These are phyloP conservation scores for Picea mariana DNA, from an alignment of 83 land plant genomes.

Conservation along the genomic window DNA sequence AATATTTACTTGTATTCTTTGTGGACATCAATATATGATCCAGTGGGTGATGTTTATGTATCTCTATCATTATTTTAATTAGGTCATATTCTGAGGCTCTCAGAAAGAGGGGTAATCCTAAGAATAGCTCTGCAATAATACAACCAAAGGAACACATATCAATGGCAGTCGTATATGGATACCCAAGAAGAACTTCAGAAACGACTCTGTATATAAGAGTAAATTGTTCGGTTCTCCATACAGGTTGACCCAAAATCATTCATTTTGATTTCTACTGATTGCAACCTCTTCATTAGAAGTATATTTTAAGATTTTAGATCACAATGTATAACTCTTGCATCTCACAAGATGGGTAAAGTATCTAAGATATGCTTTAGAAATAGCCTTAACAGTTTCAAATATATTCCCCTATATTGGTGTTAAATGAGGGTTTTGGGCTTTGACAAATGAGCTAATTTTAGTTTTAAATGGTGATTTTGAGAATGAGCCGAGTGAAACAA, in stretches of 20 bases:
- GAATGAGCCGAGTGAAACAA: too few relatives aligned
- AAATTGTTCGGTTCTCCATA: slow-evolving; percentile 81
- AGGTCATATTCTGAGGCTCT: too few relatives aligned
- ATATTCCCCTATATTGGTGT: slow-evolving; percentile 74
- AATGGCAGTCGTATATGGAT: slow-evolving; percentile 44
- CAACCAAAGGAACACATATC: too few relatives aligned
- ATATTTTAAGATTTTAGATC: slow-evolving; percentile 98
- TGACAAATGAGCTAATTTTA: too few relatives aligned
- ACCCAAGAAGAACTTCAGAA: slow-evolving; percentile 98
- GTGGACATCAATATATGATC: too few relatives aligned
- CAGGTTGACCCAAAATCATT: slow-evolving; percentile 99
- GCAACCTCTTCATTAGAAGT: slow-evolving; percentile 68
- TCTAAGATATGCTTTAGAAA: slow-evolving; percentile 87
- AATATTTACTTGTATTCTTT: too few relatives aligned
- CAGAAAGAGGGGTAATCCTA: too few relatives aligned
- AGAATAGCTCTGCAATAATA: too few relatives aligned
- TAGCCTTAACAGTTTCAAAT: slow-evolving; percentile 64
- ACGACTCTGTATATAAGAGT: slow-evolving; percentile 94
- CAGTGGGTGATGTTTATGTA: too few relatives aligned
- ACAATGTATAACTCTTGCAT: slow-evolving; percentile 93
- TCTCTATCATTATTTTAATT: too few relatives aligned
- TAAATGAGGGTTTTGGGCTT: too few relatives aligned
- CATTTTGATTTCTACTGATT: slow-evolving; percentile 78
- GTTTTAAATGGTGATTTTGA: too few relatives aligned
- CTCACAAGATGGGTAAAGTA: slow-evolving; percentile 76